Conservation (phyloP, 1,284 basidiomycete species). For the Calocybe gambosa region DNA sequence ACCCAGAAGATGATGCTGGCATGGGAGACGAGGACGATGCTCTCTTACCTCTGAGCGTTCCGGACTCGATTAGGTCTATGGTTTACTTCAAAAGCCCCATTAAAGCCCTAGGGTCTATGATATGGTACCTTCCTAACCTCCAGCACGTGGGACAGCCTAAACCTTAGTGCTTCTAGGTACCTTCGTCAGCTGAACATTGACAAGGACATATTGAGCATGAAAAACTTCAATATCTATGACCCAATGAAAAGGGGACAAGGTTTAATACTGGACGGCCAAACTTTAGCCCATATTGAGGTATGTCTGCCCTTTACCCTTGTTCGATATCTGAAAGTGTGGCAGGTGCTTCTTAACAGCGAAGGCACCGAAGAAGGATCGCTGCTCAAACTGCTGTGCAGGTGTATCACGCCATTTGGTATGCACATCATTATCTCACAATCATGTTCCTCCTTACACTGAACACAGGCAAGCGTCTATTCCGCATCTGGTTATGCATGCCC, state of each 20-base stretch:
- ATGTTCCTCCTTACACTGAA: constrained; percentile 2
- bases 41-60: constrained; percentile 51
- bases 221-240: constrained; percentile 95
- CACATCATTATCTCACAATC: constrained; percentile 9
- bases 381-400: constrained; percentile 76
- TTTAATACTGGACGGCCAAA: constrained; percentile 87
- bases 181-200: constrained; percentile 90
- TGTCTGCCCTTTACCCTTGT: constrained; percentile 3
- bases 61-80: constrained; percentile 72
- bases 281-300: constrained; percentile 89
- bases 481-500: constrained; percentile 91
- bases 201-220: constrained; percentile 87
- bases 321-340: not conserved
- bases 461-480: constrained; percentile 84
- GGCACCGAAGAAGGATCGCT: constrained; percentile 87
- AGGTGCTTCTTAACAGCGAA: constrained; percentile 87
- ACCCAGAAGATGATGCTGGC: constrained; percentile 43
- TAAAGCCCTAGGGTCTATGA: constrained; percentile 82
- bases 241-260: constrained; percentile 85
- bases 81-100: constrained; percentile 61
- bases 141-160: not conserved
- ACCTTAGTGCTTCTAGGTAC: constrained; percentile 48
- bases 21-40: constrained; percentile 37
- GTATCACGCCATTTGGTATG: constrained; percentile 84
- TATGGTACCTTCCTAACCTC: constrained; percentile 50